Conservation (phyloP, 345 rosid genomes). For the Populus pruinosa region DNA sequence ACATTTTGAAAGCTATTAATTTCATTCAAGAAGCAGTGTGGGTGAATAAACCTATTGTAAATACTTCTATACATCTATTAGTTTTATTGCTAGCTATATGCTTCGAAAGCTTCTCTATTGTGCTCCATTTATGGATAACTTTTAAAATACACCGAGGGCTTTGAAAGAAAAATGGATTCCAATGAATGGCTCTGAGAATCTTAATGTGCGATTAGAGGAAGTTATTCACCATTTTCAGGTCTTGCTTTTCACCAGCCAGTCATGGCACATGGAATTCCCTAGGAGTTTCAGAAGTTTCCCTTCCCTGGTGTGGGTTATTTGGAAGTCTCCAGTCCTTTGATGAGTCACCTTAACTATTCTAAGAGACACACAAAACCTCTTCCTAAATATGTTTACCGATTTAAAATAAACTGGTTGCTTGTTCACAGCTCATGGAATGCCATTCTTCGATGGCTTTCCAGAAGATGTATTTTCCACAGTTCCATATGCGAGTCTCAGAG, state of each 20-base stretch:
- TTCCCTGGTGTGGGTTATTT: not conserved
- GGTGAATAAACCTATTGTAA: not conserved
- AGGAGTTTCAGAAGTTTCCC: not conserved
- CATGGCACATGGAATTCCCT: not conserved
- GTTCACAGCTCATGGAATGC: too few species aligned
- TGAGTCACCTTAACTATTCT: too few species aligned
- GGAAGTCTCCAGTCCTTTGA: too few species aligned
- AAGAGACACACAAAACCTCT: too few species aligned
- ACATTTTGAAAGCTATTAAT: not conserved
- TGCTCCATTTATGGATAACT: not conserved
- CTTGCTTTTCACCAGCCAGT: not conserved
- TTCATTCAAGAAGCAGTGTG: not conserved
- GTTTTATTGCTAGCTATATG: not conserved
- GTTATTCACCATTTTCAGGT: too few species aligned
- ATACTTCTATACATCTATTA: not conserved
- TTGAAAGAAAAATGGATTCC: not conserved
- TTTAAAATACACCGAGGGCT: not conserved
- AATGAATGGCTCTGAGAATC: not conserved
- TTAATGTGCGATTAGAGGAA: not conserved
- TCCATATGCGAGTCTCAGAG: too few species aligned
- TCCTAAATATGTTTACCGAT: too few species aligned
- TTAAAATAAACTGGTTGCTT: too few species aligned
- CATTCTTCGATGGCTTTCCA: too few species aligned
- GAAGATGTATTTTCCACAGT: too few species aligned
- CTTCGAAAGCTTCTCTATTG: not conserved